phyloP scores from a whole-genome alignment of 768 basidiomycete genomes.

The Favolaschia claudopus region DNA sequence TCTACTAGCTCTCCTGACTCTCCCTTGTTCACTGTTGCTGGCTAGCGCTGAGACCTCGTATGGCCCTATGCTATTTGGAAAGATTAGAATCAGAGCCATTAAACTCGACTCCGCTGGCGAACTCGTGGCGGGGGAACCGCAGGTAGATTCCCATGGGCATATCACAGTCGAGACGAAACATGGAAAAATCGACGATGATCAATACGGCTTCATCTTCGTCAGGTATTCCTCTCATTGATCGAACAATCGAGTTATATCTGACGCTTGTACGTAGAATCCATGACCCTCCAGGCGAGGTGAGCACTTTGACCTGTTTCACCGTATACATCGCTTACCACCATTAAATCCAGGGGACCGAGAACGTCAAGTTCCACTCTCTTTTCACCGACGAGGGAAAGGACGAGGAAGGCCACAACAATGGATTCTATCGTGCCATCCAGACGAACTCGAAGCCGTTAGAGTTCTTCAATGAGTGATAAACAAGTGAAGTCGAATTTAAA shows the following conservation, averaged over 20 bases:
- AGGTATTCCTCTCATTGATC: neutral
- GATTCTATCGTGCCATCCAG: conserved; percentile 72
- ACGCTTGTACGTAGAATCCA: conserved; percentile 61
- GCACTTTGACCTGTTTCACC: conserved; percentile 21
- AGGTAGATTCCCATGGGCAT: conserved; percentile 16
- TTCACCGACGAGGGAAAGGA: conserved; percentile 66
- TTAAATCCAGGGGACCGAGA: conserved; percentile 60
- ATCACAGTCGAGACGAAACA: conserved; percentile 49
- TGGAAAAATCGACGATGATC: conserved; percentile 59
- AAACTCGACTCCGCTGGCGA: conserved; percentile 32
- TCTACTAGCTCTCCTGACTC: too few species aligned
- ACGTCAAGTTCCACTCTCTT: conserved; percentile 76
- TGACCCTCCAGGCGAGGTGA: conserved; percentile 75
- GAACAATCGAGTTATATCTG: neutral
- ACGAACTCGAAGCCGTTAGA: conserved; percentile 62
- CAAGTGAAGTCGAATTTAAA: neutral
- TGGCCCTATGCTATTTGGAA: conserved; percentile 78
- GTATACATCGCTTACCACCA: neutral
- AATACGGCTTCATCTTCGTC: conserved; percentile 8
- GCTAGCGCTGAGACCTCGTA: conserved; percentile 68
- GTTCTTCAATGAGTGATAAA: conserved; percentile 71
- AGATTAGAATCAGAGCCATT: conserved; percentile 75
- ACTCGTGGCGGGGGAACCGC: conserved; percentile 3
- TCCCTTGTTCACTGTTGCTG: too few species aligned
- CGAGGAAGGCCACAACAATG: conserved; percentile 54